Evolutionary conservation across 2,329 filamentous ascomycete genomes (phyloP).

Genomic region (Penicillium frequentans): DNA sequence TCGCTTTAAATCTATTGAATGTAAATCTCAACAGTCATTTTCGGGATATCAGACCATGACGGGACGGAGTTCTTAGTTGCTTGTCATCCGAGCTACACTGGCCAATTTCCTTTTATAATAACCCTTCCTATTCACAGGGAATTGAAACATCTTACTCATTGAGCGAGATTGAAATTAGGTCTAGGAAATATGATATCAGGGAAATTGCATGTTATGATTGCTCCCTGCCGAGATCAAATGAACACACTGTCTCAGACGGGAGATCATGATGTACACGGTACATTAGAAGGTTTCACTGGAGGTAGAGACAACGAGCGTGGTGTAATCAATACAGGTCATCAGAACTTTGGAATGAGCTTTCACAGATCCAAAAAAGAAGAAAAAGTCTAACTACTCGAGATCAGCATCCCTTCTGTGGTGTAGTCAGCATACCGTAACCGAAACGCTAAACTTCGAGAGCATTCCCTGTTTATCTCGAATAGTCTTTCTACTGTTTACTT

Average conservation of each 20-base stretch:
- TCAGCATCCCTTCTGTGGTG: neutral
- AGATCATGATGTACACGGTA: slow-evolving; percentile 14
- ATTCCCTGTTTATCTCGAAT: neutral
- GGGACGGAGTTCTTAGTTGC: neutral
- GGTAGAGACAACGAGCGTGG: neutral
- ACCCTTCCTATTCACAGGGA: neutral
- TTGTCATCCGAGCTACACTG: neutral
- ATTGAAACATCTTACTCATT: neutral
- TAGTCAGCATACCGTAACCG: slow-evolving; percentile 10
- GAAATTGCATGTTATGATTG: neutral
- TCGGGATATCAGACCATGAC: neutral
- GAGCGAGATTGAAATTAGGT: neutral
- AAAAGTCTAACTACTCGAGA: neutral
- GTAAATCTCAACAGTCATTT: neutral
- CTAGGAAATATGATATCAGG: neutral
- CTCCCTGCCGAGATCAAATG: neutral
- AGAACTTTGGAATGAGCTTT: neutral
- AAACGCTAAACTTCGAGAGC: neutral
- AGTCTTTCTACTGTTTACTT: neutral
- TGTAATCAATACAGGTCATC: neutral
- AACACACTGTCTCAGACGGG: slow-evolving; percentile 23
- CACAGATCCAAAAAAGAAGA: neutral
- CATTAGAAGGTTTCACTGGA: slow-evolving; percentile 16
- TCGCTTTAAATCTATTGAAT: neutral
- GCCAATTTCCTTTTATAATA: neutral